Percentiles rank a stretch among this genome's conserved stretches.
phyloP scores from a whole-genome alignment of 1,284 basidiomycete genomes.

The Cutaneotrichosporon cavernicola region DNA sequence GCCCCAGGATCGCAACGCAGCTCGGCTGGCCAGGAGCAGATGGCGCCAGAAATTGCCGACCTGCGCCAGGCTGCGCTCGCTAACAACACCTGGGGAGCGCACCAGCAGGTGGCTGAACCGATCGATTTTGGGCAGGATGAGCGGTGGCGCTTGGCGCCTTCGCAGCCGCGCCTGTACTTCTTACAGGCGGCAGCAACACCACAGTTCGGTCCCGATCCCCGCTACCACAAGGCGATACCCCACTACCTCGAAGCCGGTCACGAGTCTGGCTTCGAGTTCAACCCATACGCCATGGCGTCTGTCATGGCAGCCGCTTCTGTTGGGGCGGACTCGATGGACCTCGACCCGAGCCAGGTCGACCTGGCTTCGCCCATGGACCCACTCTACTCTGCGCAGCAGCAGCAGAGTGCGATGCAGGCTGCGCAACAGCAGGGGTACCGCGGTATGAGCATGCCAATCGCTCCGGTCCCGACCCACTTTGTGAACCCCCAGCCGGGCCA shows the following conservation, averaged over 20 bases:
- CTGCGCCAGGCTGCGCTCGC: constrained; percentile 30
- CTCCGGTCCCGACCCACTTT: constrained; percentile 14
- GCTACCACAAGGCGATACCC: constrained; percentile 46
- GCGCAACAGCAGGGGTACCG: constrained; percentile 6
- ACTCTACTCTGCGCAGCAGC: constrained; percentile 7
- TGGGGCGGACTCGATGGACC: constrained; percentile 18
- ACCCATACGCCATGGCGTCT: constrained; percentile 8
- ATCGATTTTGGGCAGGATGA: constrained; percentile 20
- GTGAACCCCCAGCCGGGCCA: constrained; percentile 57
- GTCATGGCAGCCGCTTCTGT: background rate
- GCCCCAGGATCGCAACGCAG: constrained; percentile 14
- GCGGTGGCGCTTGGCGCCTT: constrained; percentile 18
- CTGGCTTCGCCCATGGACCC: constrained; percentile 18
- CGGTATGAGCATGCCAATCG: constrained; percentile 1
- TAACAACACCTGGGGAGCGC: constrained; percentile 19
- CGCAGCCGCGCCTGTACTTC: constrained; percentile 44
- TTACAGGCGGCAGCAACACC: constrained; percentile 44
- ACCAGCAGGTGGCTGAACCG: constrained; percentile 14
- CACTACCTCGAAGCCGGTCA: constrained; percentile 33
- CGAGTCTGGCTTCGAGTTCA: constrained; percentile 14
- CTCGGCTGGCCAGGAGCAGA: constrained; percentile 18
- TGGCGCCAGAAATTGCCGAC: constrained; percentile 18
- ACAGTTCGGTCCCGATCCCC: constrained; percentile 44
- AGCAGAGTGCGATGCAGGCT: background rate
- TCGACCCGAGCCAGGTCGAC: constrained; percentile 18